Evolutionary conservation across 495 filamentous ascomycete species (phyloP).

Genomic region (Friedmanniomyces simplex): DNA sequence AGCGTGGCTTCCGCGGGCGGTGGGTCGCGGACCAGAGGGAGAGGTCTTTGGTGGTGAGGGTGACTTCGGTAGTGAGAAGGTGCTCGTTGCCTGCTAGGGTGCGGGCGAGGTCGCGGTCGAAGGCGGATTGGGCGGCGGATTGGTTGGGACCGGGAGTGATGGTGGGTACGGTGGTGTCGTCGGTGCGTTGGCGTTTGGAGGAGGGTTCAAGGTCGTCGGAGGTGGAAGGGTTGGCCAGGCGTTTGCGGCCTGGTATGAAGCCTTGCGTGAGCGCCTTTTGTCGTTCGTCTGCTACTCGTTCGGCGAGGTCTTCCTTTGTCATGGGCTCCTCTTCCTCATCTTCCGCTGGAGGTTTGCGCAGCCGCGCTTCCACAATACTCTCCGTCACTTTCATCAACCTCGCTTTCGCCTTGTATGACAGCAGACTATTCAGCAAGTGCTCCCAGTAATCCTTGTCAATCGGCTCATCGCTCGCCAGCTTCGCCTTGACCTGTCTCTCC

Average conservation of each 20-base stretch:
- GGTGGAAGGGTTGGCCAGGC: not conserved
- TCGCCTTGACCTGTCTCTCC: slow-evolving; percentile 72
- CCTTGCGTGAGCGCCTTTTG: slow-evolving; percentile 57
- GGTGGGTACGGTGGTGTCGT: not conserved
- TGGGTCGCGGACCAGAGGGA: slow-evolving; percentile 85
- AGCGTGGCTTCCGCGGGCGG: slow-evolving; percentile 83
- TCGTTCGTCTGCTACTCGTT: slow-evolving; percentile 51
- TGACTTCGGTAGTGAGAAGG: slow-evolving; percentile 87
- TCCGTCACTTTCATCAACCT: slow-evolving; percentile 73
- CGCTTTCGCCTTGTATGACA: slow-evolving; percentile 85
- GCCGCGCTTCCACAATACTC: slow-evolving; percentile 49
- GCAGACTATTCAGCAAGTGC: slow-evolving; percentile 71
- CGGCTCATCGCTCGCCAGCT: slow-evolving; percentile 77
- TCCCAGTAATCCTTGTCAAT: slow-evolving; percentile 99
- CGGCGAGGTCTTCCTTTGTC: slow-evolving; percentile 52
- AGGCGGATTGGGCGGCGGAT: slow-evolving; percentile 71
- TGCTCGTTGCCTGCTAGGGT: slow-evolving; percentile 91
- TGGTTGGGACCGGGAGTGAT: slow-evolving; percentile 25
- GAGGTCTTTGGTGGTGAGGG: slow-evolving; percentile 51
- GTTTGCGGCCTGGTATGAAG: slow-evolving; percentile 31
- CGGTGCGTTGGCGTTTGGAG: slow-evolving; percentile 12
- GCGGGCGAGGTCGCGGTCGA: slow-evolving; percentile 85
- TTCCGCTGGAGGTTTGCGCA: slow-evolving; percentile 29
- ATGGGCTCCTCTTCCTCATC: slow-evolving; percentile 54
- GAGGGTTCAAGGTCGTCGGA: not conserved